A percentile compares a stretch with the other conserved stretches of the same genome.
Evolutionary conservation across 2,329 filamentous ascomycete species (phyloP).

Genomic region (Blastomyces parvus): DNA sequence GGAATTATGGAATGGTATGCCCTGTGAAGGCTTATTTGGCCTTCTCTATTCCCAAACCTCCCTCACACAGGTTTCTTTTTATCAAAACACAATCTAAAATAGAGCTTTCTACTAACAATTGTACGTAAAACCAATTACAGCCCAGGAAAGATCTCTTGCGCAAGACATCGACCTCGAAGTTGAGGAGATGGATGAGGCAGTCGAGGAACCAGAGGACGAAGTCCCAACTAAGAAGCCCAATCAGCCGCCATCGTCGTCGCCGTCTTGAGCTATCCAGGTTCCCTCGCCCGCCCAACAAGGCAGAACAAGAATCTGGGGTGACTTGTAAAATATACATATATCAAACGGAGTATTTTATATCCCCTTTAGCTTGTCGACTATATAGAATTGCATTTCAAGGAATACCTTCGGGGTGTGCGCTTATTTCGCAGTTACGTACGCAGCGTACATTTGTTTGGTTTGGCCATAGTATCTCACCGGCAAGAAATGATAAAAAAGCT

Average conservation of each 20-base stretch:
- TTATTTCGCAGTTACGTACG: not conserved
- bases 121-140: slow-evolving; percentile 29
- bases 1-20: slow-evolving; percentile 79
- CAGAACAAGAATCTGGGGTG: not conserved
- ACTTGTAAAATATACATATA: not conserved
- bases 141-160: slow-evolving; percentile 50
- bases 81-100: not conserved
- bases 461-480: not conserved
- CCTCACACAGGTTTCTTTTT: not conserved
- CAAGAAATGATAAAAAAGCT: not conserved
- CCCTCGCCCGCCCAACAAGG: not conserved
- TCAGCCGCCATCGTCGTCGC: not conserved
- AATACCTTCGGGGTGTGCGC: not conserved
- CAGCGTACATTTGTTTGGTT: not conserved
- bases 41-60: not conserved
- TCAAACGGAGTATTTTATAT: not conserved
- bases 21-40: not conserved
- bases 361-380: not conserved
- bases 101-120: not conserved
- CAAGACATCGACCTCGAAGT: slow-evolving; percentile 32
- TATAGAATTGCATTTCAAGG: not conserved
- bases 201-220: slow-evolving; percentile 12
- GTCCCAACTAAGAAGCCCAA: not conserved
- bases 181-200: slow-evolving; percentile 20
- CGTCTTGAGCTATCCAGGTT: not conserved